Conservation (phyloP, 2,329 filamentous ascomycete species). For the Byssoonygena ceratinophila region DNA sequence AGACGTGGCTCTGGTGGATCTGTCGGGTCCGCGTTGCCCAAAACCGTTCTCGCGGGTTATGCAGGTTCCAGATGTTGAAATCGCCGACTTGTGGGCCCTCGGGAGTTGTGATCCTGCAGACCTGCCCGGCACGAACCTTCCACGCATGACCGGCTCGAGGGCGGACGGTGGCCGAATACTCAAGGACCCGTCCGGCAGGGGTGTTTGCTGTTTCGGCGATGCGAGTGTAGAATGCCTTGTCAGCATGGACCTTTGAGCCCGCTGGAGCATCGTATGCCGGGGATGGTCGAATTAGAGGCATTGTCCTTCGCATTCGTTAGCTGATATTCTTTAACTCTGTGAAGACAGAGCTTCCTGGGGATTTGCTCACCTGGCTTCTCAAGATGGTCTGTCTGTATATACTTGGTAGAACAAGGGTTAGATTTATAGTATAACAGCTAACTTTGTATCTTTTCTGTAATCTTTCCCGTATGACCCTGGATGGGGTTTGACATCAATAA, state of each 20-base stretch:
- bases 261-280: conserved; percentile 32
- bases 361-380: neutral
- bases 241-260: conserved; percentile 29
- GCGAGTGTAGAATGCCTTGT: conserved; percentile 28
- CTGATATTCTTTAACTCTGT: neutral
- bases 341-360: too few species aligned
- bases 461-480: too few species aligned
- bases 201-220: conserved; percentile 29
- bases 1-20: conserved; percentile 65
- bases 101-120: conserved; percentile 65
- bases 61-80: conserved; percentile 67
- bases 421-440: too few species aligned
- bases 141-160: conserved; percentile 66
- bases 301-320: neutral
- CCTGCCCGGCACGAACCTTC: conserved; percentile 55
- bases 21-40: conserved; percentile 73
- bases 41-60: conserved; percentile 69
- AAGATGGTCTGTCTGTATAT: too few species aligned
- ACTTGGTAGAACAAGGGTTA: too few species aligned
- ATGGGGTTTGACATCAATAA: too few species aligned
- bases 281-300: conserved; percentile 23
- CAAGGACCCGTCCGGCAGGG: conserved; percentile 23
- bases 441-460: neutral
- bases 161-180: conserved; percentile 51
- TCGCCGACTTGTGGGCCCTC: conserved; percentile 73